Evolutionary conservation across 2,329 filamentous ascomycete species (phyloP).

Genomic region (Neofusicoccum umdonicola): DNA sequence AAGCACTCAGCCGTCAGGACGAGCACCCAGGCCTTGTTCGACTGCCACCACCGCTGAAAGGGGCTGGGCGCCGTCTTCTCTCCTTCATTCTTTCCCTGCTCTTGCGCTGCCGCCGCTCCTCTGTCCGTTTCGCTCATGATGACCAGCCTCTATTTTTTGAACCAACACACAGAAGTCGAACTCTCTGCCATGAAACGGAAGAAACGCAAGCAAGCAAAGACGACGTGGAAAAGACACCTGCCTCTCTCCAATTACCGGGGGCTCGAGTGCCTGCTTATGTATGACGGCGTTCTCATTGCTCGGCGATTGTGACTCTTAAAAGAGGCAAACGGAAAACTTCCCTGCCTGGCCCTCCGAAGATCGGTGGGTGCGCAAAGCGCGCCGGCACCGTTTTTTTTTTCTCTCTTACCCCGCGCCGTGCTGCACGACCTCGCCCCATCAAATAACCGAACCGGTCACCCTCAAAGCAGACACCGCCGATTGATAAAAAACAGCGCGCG

Average conservation of each 20-base stretch:
- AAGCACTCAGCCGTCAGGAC: conserved; percentile 11
- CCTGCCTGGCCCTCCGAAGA: not conserved
- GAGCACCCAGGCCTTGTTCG: conserved; percentile 12
- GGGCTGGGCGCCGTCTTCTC: not conserved
- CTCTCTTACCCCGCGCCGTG: not conserved
- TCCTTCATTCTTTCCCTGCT: not conserved
- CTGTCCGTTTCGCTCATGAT: not conserved
- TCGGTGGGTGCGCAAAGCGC: not conserved
- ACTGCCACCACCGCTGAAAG: conserved; percentile 2
- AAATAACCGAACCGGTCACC: conserved; percentile 11
- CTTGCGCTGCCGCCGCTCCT: not conserved
- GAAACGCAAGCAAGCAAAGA: not conserved
- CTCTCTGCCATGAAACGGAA: not conserved
- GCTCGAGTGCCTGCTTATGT: not conserved
- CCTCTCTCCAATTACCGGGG: no score
- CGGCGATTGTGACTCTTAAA: conserved; percentile 1
- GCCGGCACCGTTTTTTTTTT: not conserved
- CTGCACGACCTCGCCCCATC: no score
- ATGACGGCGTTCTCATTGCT: not conserved
- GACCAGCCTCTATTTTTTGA: not conserved
- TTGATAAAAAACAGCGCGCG: not conserved
- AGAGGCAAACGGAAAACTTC: not conserved
- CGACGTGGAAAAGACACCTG: not conserved
- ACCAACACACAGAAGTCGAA: not conserved
- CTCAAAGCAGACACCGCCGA: not conserved